Conservation (phyloP, 805 yeast genomes). For the Kodamaea fukazawae region DNA sequence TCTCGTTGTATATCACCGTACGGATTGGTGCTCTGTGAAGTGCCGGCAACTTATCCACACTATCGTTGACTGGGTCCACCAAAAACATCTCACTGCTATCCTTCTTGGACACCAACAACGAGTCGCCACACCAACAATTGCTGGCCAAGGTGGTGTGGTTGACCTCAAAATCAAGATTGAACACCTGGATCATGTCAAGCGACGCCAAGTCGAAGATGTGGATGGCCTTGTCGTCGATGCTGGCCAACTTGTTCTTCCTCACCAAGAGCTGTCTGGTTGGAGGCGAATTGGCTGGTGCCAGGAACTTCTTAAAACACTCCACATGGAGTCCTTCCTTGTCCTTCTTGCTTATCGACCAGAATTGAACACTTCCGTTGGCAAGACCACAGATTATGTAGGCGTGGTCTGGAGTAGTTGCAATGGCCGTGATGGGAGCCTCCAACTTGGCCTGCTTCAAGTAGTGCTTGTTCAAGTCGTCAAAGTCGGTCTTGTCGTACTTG, state of each 20-base stretch:
- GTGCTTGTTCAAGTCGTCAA: slow-evolving; percentile 4
- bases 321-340: slow-evolving; percentile 11
- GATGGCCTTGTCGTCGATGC: slow-evolving; percentile 18
- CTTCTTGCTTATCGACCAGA: slow-evolving; percentile 17
- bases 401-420: slow-evolving; percentile 14
- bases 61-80: slow-evolving; percentile 14
- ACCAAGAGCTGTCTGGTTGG: slow-evolving; percentile 17
- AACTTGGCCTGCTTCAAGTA: slow-evolving; percentile 14
- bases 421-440: slow-evolving; percentile 7
- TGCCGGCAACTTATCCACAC: slow-evolving; percentile 5
- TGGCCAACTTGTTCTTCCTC: slow-evolving; percentile 19
- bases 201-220: slow-evolving; percentile 33
- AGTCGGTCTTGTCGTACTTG: background rate
- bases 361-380: slow-evolving; percentile 19
- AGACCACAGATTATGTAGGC: slow-evolving; percentile 17
- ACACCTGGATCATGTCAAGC: slow-evolving; percentile 34
- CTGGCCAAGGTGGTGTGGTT: slow-evolving; percentile 8
- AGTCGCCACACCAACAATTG: slow-evolving; percentile 16
- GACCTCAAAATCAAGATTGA: slow-evolving; percentile 26
- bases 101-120: slow-evolving; percentile 13
- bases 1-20: slow-evolving; percentile 12
- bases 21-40: slow-evolving; percentile 15
- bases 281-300: slow-evolving; percentile 16
- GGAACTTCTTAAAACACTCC: slow-evolving; percentile 15
- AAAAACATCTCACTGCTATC: slow-evolving; percentile 11